These are phyloP conservation scores for Penicillium dipodomyicola DNA, from an alignment of 495 filamentous ascomycete species.

Conservation along the genomic window DNA sequence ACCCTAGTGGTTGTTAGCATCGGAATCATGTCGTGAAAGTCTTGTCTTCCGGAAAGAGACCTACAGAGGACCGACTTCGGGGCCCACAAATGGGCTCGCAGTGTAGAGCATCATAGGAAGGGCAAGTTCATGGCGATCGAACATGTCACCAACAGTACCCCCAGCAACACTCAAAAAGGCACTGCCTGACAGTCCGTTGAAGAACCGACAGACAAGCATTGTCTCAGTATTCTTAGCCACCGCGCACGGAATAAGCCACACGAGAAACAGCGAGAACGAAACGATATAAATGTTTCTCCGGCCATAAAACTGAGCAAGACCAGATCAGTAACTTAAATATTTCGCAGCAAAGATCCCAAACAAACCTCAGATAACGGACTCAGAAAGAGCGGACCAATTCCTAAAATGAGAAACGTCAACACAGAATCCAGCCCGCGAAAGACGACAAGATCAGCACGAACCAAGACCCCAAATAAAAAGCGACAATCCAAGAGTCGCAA, in stretches of 20 bases:
- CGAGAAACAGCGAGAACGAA: constrained; percentile 74
- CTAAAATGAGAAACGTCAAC: constrained; percentile 33
- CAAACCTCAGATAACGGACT: constrained; percentile 60
- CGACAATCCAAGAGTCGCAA: constrained; percentile 78
- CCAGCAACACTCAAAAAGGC: constrained; percentile 90
- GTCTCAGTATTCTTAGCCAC: constrained; percentile 81
- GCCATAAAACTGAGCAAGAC: constrained; percentile 73
- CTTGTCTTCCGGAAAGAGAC: constrained; percentile 28
- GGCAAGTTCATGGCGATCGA: constrained; percentile 69
- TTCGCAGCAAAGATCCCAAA: not conserved
- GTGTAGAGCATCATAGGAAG: constrained; percentile 82
- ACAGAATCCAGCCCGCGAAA: constrained; percentile 22
- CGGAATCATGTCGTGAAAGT: too few species aligned
- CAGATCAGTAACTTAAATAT: constrained; percentile 22
- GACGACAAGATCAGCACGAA: constrained; percentile 16
- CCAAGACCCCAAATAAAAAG: constrained; percentile 71
- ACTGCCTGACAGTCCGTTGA: constrained; percentile 79
- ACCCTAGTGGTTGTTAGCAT: constrained; percentile 24
- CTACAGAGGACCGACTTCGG: constrained; percentile 44
- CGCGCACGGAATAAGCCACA: constrained; percentile 87
- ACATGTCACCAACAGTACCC: constrained; percentile 89
- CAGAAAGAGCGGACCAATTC: constrained; percentile 69
- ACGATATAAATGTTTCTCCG: constrained; percentile 78
- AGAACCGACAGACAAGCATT: constrained; percentile 78
- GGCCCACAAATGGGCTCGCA: constrained; percentile 70